phyloP scores from a whole-genome alignment of 1,284 basidiomycete genomes.

The Moesziomyces sp. region DNA sequence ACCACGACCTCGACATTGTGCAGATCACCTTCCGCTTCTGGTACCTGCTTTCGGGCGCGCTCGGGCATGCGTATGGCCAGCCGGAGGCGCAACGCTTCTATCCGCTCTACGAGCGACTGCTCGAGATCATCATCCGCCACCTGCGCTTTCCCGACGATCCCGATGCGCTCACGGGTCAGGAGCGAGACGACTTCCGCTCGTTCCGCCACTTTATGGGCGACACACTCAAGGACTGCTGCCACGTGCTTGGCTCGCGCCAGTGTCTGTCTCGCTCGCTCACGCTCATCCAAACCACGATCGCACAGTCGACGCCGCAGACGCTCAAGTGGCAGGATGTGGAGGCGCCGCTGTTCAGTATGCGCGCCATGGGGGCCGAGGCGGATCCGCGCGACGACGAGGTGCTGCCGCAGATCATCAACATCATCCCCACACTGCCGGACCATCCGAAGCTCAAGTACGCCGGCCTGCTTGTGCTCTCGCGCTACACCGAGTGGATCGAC shows the following conservation, averaged over 20 bases:
- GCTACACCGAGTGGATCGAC: slow-evolving; percentile 97
- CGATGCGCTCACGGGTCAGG: slow-evolving; percentile 78
- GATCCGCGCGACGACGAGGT: slow-evolving; percentile 84
- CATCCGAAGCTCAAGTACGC: slow-evolving; percentile 96
- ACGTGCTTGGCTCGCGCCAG: slow-evolving; percentile 85
- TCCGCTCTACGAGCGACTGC: slow-evolving; percentile 83
- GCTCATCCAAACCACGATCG: slow-evolving; percentile 79
- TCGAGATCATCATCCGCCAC: slow-evolving; percentile 88
- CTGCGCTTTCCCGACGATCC: slow-evolving; percentile 87
- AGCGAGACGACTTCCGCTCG: slow-evolving; percentile 89
- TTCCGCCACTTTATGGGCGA: slow-evolving; percentile 99
- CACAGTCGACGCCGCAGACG: slow-evolving; percentile 68
- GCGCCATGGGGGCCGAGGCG: slow-evolving; percentile 96
- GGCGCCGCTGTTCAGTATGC: slow-evolving; percentile 95
- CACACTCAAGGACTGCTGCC: slow-evolving; percentile 98
- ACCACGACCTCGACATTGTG: slow-evolving; percentile 93
- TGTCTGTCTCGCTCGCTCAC: slow-evolving; percentile 86
- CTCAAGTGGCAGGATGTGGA: slow-evolving; percentile 92
- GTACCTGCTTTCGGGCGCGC: slow-evolving; percentile 73
- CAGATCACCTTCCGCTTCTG: slow-evolving; percentile 99
- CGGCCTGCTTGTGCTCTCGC: slow-evolving; percentile 90
- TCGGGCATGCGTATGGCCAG: slow-evolving; percentile 72
- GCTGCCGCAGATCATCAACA: slow-evolving; percentile 93
- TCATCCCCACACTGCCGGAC: slow-evolving; percentile 87
- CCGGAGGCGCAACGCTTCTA: slow-evolving; percentile 72